Base-by-base conservation (phyloP, 139 green algal species). In the Micromonas pusilla region DNA sequence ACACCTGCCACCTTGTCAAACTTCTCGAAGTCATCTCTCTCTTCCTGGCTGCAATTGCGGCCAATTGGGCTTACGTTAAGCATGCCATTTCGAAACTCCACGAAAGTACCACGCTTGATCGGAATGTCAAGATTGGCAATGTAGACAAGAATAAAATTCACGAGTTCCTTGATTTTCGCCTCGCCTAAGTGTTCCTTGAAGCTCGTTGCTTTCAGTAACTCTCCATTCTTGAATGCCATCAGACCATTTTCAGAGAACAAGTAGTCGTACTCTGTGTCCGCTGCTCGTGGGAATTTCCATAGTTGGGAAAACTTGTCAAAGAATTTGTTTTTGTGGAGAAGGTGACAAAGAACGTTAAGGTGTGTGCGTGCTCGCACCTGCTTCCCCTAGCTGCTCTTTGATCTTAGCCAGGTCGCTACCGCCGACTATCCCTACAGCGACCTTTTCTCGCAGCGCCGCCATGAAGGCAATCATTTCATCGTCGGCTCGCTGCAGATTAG, bases 81-180 rank as follows among this genome's bases (percentile, higher is more conserved):
- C 96, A 99, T 99, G 70, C 96, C 96, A 52, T 93, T 97, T 37
- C 96, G 87, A 83, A 99, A 99, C 88, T 99, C 96, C 2, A 99
- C 91, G 73, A 99, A 99, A 0, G 96, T 99, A 77, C 96, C 96
- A 32, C 83, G 72, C 79, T 99, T 99, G 83, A 98, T 88, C 20
- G 96, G 96, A 80, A 99, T 97, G 84, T 99, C 92, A 39, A 99
- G 88, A 80, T 98, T 92, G 28, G 94, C 90, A 65, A 97, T 90
- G 87, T 96, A 88, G 79, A 95, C 86, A 66, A 98, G 86, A 30
- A 89, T 79, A 79, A 96, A 98, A 86, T 97, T 97, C 85, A 98
- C 95, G 81, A 88, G 80, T 31, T 77, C 80, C 81, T 87, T 77
- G 3, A 97, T 85, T 70, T 90, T 92, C 2, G 91, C 92, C 82